Percentiles rank a stretch among this genome's conserved stretches.
phyloP scores from a whole-genome alignment of 177 flowering plant genomes.

The Vitis hybrid region DNA sequence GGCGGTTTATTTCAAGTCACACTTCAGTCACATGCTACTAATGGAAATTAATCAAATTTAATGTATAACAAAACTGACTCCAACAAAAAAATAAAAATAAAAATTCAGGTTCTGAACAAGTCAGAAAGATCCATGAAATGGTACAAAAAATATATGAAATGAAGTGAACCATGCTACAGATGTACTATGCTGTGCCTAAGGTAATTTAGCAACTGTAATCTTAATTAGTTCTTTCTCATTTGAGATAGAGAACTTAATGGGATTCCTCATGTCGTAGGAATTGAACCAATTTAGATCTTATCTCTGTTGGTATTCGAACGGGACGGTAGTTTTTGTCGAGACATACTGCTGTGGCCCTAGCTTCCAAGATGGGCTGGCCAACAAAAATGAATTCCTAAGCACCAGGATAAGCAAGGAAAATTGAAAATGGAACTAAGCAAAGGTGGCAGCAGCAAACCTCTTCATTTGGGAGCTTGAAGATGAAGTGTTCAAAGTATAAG shows the following conservation, averaged over 20 bases:
- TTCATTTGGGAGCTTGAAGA: constrained; percentile 71
- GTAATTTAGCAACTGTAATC: no score
- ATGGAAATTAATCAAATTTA: no score
- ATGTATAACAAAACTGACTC: no score
- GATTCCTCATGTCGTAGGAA: constrained; percentile 49
- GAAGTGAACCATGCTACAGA: no score
- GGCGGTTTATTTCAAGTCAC: no score
- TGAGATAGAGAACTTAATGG: constrained; percentile 13
- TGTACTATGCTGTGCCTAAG: no score
- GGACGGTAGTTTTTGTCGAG: constrained; percentile 82
- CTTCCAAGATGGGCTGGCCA: constrained; percentile 75
- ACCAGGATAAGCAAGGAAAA: not conserved
- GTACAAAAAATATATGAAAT: no score
- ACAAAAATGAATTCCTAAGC: not conserved
- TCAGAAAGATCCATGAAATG: no score
- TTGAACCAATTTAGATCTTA: constrained; percentile 60
- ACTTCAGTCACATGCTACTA: no score
- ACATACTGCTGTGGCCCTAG: constrained; percentile 81
- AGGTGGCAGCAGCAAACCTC: constrained; percentile 46
- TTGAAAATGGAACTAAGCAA: not conserved
- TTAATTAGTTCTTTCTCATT: no score
- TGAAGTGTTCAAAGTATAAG: constrained; percentile 71
- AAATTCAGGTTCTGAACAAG: no score
- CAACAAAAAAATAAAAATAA: no score
- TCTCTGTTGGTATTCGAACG: constrained; percentile 68